A percentile compares a stretch with the other conserved stretches of the same genome.
Evolutionary conservation across 2,329 filamentous ascomycete species (phyloP).

Genomic region (Tolypocladium tundrense): DNA sequence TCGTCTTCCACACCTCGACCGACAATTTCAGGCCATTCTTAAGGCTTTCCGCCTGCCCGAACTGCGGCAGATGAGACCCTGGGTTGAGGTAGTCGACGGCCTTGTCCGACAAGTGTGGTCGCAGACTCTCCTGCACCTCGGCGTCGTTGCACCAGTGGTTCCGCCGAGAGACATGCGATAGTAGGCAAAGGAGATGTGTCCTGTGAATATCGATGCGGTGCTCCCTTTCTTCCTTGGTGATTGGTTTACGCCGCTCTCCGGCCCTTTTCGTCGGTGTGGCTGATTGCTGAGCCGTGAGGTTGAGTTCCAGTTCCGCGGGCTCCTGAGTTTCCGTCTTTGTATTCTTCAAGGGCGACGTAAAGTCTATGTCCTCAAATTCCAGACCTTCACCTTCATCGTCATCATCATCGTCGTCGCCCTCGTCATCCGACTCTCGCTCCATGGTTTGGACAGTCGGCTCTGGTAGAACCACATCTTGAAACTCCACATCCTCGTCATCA

Average conservation of each 20-base stretch:
- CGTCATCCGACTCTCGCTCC: conserved; percentile 36
- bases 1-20: conserved; percentile 54
- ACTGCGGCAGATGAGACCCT: conserved; percentile 56
- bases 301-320: conserved; percentile 35
- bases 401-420: conserved; percentile 27
- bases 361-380: conserved; percentile 39
- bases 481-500: conserved; percentile 29
- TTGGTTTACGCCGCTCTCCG: conserved; percentile 36
- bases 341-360: conserved; percentile 20
- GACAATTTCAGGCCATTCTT: conserved; percentile 68
- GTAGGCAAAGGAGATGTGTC: conserved; percentile 70
- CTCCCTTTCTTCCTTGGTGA: conserved; percentile 42
- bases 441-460: conserved; percentile 40
- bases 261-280: conserved; percentile 17
- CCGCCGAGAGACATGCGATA: conserved; percentile 65
- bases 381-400: conserved; percentile 30
- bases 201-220: conserved; percentile 72
- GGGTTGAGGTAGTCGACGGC: conserved; percentile 60
- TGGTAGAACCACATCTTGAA: conserved; percentile 40
- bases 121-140: conserved; percentile 55
- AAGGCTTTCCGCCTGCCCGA: conserved; percentile 64
- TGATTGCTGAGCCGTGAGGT: conserved; percentile 37
- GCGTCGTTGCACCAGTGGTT: conserved; percentile 85
- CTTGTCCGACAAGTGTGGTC: conserved; percentile 54
- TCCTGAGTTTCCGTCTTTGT: conserved; percentile 11